A percentile compares a stretch with the other conserved stretches of the same genome.
These are phyloP conservation scores for Oryza meyeriana DNA, from an alignment of 176 grass and related monocot genomes.

Conservation along the genomic window DNA sequence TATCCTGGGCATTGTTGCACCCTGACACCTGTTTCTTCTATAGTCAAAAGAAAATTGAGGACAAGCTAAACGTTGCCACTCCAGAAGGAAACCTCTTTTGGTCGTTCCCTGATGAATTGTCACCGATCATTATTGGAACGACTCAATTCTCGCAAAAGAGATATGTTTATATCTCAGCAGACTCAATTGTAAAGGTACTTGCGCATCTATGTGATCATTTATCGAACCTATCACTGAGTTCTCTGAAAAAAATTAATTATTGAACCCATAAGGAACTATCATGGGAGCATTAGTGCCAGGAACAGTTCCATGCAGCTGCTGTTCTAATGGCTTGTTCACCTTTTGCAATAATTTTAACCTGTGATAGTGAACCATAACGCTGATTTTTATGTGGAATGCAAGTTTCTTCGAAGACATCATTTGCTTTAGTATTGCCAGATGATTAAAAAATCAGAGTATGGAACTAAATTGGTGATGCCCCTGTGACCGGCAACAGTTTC, in stretches of 20 bases:
- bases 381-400: not conserved
- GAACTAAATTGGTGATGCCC: not conserved
- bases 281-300: not conserved
- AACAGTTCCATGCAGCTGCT: not conserved
- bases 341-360: not conserved
- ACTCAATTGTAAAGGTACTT: constrained; percentile 71
- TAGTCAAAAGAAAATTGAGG: constrained; percentile 68
- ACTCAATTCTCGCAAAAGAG: constrained; percentile 46
- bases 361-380: not conserved
- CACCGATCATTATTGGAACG: constrained; percentile 65
- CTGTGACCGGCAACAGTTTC: not conserved
- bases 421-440: not conserved
- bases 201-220: constrained; percentile 17
- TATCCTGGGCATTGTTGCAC: constrained; percentile 9
- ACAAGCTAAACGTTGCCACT: constrained; percentile 65
- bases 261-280: not conserved
- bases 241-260: not conserved
- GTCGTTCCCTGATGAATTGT: constrained; percentile 50
- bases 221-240: constrained; percentile 7
- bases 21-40: constrained; percentile 31
- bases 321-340: not conserved
- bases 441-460: not conserved
- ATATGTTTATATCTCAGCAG: constrained; percentile 63
- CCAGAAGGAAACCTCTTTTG: constrained; percentile 53
- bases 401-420: not conserved